These are phyloP conservation scores for Penicillium corylophilum DNA, from an alignment of 2,329 filamentous ascomycete species.

Conservation along the genomic window DNA sequence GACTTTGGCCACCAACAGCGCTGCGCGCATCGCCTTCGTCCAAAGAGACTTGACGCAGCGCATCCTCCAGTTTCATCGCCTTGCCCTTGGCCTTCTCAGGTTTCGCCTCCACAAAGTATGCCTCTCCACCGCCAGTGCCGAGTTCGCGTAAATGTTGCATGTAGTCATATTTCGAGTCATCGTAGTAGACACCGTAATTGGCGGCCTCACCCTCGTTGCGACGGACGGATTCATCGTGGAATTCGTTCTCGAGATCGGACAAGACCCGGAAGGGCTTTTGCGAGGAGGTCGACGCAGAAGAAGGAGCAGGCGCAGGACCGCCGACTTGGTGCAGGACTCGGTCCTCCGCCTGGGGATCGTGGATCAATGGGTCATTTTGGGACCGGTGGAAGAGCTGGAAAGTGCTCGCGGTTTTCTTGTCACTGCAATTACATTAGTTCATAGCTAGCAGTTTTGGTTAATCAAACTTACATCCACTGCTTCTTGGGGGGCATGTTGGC, in stretches of 20 bases:
- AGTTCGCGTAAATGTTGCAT: constrained; percentile 98
- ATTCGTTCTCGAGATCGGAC: constrained; percentile 71
- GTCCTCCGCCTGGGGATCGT: constrained; percentile 82
- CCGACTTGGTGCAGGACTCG: constrained; percentile 79
- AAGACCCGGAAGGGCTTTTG: constrained; percentile 58
- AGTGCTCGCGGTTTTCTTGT: constrained; percentile 91
- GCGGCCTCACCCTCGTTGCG: constrained; percentile 95
- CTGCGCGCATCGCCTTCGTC: constrained; percentile 45
- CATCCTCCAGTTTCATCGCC: constrained; percentile 81
- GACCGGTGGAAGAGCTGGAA: constrained; percentile 94
- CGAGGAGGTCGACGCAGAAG: constrained; percentile 32
- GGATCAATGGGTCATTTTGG: constrained; percentile 95
- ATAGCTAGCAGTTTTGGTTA: accelerated
- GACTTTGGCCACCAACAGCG: constrained; percentile 28
- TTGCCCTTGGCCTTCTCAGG: constrained; percentile 66
- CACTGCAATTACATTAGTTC: constrained; percentile 42
- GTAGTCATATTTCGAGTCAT: constrained; percentile 96
- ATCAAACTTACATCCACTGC: constrained; percentile 68
- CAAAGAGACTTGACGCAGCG: constrained; percentile 61
- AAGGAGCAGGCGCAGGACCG: constrained; percentile 34
- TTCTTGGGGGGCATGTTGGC: constrained; percentile 68
- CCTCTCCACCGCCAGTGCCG: constrained; percentile 66
- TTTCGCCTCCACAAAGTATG: constrained; percentile 75
- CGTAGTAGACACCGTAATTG: constrained; percentile 88
- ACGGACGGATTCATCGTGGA: constrained; percentile 68